A percentile compares a stretch with the other conserved stretches of the same genome.
phyloP scores from a whole-genome alignment of 2,329 filamentous ascomycete species.

The Phialophora tarda region DNA sequence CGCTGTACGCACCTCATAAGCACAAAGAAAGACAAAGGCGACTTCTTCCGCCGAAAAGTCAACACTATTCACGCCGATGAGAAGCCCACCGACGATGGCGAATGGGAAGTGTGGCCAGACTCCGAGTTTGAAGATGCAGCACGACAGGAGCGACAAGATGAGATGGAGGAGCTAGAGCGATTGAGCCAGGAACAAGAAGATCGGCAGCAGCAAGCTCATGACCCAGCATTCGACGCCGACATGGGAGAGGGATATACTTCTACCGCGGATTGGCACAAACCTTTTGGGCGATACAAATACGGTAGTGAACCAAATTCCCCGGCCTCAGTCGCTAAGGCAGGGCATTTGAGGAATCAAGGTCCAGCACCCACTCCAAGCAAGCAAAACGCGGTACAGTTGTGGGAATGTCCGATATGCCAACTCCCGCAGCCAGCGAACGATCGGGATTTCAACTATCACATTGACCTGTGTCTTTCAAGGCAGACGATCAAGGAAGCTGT shows the following conservation, averaged over 20 bases:
- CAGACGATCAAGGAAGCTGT: slow-evolving; percentile 85
- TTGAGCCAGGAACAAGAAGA: slow-evolving; percentile 63
- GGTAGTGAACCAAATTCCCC: slow-evolving; percentile 38
- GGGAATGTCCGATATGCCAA: slow-evolving; percentile 89
- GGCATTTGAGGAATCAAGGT: slow-evolving; percentile 22
- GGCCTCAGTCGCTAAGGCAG: slow-evolving; percentile 20
- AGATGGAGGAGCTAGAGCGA: slow-evolving; percentile 65
- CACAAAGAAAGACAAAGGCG: slow-evolving; percentile 78
- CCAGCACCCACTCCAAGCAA: slow-evolving; percentile 9
- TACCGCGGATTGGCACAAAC: slow-evolving; percentile 39
- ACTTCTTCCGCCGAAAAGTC: slow-evolving; percentile 71
- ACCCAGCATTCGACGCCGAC: slow-evolving; percentile 13
- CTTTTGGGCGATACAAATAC: slow-evolving; percentile 40
- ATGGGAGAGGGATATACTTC: slow-evolving; percentile 6
- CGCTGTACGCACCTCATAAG: slow-evolving; percentile 86
- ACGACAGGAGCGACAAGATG: slow-evolving; percentile 63
- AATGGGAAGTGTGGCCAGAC: slow-evolving; percentile 73
- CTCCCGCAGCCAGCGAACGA: slow-evolving; percentile 79
- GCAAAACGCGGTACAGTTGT: slow-evolving; percentile 49
- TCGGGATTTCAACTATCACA: slow-evolving; percentile 82
- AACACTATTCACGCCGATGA: slow-evolving; percentile 30
- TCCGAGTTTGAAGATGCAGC: slow-evolving; percentile 68
- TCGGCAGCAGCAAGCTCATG: slow-evolving; percentile 36
- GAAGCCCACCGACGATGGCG: slow-evolving; percentile 51
- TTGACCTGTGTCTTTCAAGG: slow-evolving; percentile 86